A percentile compares a stretch with the other conserved stretches of the same genome.
phyloP scores from a whole-genome alignment of 768 basidiomycete genomes.

The Kwoniella botswanensis region DNA sequence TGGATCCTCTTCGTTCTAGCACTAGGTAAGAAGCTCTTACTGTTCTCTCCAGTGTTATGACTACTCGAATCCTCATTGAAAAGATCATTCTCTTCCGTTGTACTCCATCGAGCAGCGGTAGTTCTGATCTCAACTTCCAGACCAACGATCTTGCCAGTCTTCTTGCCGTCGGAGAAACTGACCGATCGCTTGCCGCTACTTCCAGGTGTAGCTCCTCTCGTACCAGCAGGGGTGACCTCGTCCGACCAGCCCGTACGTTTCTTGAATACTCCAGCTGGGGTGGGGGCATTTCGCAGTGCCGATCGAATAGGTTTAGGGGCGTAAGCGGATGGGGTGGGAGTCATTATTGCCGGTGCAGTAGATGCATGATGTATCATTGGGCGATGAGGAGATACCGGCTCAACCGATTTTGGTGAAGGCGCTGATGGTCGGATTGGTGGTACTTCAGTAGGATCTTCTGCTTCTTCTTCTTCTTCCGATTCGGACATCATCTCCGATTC shows the following conservation, averaged over 20 bases:
- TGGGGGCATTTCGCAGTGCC: constrained; percentile 45
- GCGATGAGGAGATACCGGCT: constrained; percentile 25
- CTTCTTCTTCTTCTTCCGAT: constrained; percentile 11
- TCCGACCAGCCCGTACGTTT: constrained; percentile 45
- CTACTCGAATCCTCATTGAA: constrained; percentile 26
- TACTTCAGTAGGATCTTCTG: constrained; percentile 20
- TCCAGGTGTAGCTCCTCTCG: constrained; percentile 24
- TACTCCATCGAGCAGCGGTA: constrained; percentile 16
- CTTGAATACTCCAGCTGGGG: constrained; percentile 38
- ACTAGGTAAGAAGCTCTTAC: constrained; percentile 59
- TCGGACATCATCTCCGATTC: constrained; percentile 8
- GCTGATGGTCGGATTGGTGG: constrained; percentile 5
- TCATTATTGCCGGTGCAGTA: constrained; percentile 46
- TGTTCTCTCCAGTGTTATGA: constrained; percentile 16
- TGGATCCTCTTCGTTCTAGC: constrained; percentile 79
- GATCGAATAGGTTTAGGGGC: constrained; percentile 45
- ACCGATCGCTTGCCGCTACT: constrained; percentile 62
- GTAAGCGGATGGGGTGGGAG: constrained; percentile 33
- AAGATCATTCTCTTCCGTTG: constrained; percentile 28
- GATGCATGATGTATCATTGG: constrained; percentile 31
- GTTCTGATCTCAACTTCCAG: constrained; percentile 14
- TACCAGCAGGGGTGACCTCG: constrained; percentile 36
- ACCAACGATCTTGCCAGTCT: constrained; percentile 75
- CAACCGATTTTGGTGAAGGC: constrained; percentile 1
- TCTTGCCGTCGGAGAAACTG: constrained; percentile 94